Conservation (phyloP, 441 rosid genomes). For the Dalechampia spathulata region DNA sequence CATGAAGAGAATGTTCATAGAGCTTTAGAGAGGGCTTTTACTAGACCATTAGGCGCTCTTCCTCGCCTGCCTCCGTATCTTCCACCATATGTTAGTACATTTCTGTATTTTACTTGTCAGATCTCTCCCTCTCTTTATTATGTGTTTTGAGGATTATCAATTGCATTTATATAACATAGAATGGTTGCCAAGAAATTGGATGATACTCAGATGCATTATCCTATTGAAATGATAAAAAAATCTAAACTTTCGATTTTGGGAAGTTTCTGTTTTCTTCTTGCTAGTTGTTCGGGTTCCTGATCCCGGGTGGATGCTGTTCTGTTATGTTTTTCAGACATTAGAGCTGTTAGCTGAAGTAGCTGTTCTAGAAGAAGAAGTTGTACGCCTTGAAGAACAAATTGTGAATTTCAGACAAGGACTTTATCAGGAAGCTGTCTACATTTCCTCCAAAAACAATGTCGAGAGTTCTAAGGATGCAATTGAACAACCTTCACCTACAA, state of each 20-base stretch:
- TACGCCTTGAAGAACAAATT: conserved; percentile 85
- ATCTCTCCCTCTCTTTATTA: not conserved
- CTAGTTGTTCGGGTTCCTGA: not conserved
- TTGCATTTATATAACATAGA: not conserved
- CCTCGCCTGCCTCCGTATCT: conserved; percentile 92
- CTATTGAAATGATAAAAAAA: not conserved
- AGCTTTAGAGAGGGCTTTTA: conserved; percentile 89
- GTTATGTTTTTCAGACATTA: conserved; percentile 48
- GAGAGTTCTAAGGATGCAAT: conserved; percentile 38
- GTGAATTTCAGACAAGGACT: conserved; percentile 81
- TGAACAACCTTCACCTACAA: conserved; percentile 41
- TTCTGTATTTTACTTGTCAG: conserved; percentile 8
- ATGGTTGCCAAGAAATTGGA: not conserved
- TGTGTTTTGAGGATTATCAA: not conserved
- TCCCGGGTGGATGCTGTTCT: not conserved
- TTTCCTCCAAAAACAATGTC: conserved; percentile 52
- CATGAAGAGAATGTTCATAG: conserved; percentile 94
- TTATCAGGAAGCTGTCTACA: conserved; percentile 72
- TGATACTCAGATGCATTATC: not conserved
- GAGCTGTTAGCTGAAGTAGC: conserved; percentile 97
- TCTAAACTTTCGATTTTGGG: not conserved
- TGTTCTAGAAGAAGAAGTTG: conserved; percentile 88
- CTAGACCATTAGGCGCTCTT: conserved; percentile 86
- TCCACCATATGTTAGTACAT: conserved; percentile 61
- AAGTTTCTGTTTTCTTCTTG: not conserved